Percentiles rank a stretch among this genome's conserved stretches.
phyloP scores from a whole-genome alignment of 192 early-diverging fungal species.

The Rhizoclosmatium globosum region DNA sequence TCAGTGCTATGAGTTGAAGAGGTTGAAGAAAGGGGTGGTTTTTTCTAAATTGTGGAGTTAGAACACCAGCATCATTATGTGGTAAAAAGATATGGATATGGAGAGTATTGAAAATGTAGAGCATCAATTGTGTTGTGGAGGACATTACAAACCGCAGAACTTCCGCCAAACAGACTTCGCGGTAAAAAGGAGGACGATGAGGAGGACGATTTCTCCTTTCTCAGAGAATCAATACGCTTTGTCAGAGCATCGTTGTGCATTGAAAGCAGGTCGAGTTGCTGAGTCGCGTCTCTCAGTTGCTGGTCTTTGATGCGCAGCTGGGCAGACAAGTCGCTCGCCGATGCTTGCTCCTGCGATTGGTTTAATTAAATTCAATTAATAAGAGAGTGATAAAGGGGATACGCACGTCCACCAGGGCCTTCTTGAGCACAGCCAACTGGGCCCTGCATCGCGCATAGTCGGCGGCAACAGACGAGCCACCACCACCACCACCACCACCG shows the following conservation, averaged over 20 bases:
- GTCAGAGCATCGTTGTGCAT: constrained; percentile 3
- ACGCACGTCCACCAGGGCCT: constrained; percentile 19
- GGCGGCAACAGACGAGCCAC: neutral
- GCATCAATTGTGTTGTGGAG: too few species aligned
- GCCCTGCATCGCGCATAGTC: constrained; percentile 9
- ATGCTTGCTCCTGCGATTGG: constrained; percentile 12
- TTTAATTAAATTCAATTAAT: too few species aligned
- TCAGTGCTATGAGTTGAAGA: neutral
- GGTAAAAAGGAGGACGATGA: constrained; percentile 12
- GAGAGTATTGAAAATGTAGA: too few species aligned
- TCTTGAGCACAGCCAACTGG: constrained; percentile 21
- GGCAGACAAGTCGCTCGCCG: constrained; percentile 5
- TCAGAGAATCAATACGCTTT: constrained; percentile 13
- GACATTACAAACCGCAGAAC: too few species aligned
- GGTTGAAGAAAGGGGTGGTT: neutral
- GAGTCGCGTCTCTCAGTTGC: constrained; percentile 9
- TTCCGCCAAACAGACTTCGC: neutral
- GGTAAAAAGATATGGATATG: neutral
- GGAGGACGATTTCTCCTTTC: neutral
- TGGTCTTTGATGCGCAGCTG: neutral
- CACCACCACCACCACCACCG: too few species aligned
- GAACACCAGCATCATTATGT: neutral
- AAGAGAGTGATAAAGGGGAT: neutral
- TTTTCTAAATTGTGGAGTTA: neutral
- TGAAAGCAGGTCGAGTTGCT: neutral